These are phyloP conservation scores for Nemania diffusa DNA, from an alignment of 2,329 filamentous ascomycete species.

Conservation along the genomic window DNA sequence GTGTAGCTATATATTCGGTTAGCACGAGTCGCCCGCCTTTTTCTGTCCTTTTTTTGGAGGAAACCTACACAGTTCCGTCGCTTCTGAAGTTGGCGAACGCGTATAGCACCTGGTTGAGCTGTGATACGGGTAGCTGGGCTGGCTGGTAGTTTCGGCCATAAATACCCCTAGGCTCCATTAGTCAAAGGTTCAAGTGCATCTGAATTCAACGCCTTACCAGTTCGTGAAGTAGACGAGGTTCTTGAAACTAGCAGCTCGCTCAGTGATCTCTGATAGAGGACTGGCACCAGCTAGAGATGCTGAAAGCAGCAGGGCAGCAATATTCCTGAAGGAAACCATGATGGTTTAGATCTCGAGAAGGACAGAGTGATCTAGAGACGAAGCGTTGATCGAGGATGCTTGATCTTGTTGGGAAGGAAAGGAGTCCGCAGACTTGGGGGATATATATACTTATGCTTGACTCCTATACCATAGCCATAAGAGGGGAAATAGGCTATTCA, in stretches of 20 bases:
- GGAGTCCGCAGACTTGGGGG: constrained; percentile 34
- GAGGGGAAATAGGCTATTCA: constrained; percentile 31
- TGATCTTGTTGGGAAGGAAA: constrained; percentile 21
- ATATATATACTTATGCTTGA: constrained; percentile 24
- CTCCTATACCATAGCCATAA: constrained; percentile 24
- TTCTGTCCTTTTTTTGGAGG: background rate
- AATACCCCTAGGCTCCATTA: constrained; percentile 64
- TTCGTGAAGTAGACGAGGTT: constrained; percentile 62
- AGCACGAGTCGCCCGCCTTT: constrained; percentile 4
- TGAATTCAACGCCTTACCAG: constrained; percentile 51
- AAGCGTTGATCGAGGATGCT: constrained; percentile 17
- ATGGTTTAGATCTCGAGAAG: constrained; percentile 32
- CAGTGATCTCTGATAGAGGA: constrained; percentile 38
- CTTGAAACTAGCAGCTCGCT: constrained; percentile 50
- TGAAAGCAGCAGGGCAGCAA: constrained; percentile 41
- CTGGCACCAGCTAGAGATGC: constrained; percentile 42
- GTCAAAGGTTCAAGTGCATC: background rate
- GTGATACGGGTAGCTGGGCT: constrained; percentile 72
- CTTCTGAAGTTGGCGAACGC: constrained; percentile 80
- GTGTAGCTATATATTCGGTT: constrained; percentile 58
- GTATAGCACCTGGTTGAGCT: constrained; percentile 82
- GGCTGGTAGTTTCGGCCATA: constrained; percentile 80
- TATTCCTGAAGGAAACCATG: constrained; percentile 44
- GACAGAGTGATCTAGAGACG: constrained; percentile 17
- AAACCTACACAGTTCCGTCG: constrained; percentile 75